Conservation (phyloP, 139 green algal species). For the Ettlia oleoabundans region DNA sequence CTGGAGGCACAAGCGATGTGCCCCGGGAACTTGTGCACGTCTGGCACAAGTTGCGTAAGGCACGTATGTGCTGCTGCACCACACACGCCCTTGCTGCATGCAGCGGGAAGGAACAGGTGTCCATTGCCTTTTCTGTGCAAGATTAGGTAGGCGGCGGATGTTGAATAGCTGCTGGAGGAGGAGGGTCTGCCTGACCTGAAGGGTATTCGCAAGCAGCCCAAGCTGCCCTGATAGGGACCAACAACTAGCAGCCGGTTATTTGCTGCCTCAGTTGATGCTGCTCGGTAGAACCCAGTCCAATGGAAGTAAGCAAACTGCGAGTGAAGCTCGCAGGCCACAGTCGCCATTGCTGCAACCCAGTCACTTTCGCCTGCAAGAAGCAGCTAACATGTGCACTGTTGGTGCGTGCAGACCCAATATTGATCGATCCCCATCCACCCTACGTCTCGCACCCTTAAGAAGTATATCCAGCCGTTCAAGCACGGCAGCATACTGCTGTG, state of each 20-base stretch:
- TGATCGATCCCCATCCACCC: neutral
- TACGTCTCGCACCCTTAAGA: neutral
- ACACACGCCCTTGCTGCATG: slow-evolving; percentile 55
- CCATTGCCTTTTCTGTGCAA: too few relatives aligned
- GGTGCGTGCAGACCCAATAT: too few relatives aligned
- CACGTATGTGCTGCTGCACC: slow-evolving; percentile 49
- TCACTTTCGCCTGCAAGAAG: slow-evolving; percentile 46
- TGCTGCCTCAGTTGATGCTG: neutral
- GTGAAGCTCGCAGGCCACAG: slow-evolving; percentile 59
- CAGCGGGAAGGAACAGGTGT: neutral
- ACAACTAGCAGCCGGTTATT: slow-evolving; percentile 43
- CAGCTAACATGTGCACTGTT: neutral
- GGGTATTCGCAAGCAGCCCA: slow-evolving; percentile 62
- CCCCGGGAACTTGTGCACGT: slow-evolving; percentile 61
- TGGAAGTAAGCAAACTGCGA: slow-evolving; percentile 61
- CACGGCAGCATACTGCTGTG: slow-evolving; percentile 7
- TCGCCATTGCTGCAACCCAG: slow-evolving; percentile 64
- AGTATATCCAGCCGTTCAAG: slow-evolving; percentile 16
- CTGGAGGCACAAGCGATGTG: slow-evolving; percentile 69
- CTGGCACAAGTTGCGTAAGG: slow-evolving; percentile 62
- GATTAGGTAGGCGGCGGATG: neutral
- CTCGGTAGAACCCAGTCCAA: slow-evolving; percentile 56
- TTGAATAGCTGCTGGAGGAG: neutral
- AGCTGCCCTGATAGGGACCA: slow-evolving; percentile 64
- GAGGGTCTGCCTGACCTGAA: slow-evolving; percentile 5